Percentiles rank a stretch among this genome's conserved stretches.
phyloP scores from a whole-genome alignment of 495 filamentous ascomycete genomes.

The Lindgomyces ingoldianus region DNA sequence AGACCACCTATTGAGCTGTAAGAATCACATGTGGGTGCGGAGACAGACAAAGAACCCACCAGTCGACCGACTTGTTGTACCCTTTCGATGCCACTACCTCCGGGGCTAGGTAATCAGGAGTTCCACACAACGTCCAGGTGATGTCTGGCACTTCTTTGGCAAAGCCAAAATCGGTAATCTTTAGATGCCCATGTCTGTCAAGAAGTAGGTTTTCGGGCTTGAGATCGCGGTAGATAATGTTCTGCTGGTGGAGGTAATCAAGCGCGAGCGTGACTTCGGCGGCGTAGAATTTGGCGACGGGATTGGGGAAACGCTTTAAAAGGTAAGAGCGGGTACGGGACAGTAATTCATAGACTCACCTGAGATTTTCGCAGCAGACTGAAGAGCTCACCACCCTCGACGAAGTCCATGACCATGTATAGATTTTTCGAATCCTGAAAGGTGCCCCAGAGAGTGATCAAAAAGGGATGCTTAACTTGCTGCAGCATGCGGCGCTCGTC shows the following conservation, averaged over 20 bases:
- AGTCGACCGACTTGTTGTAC: slow-evolving; percentile 99
- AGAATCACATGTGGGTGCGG: background rate
- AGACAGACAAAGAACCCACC: slow-evolving; percentile 58
- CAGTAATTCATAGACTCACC: slow-evolving; percentile 56
- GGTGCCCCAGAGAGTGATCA: slow-evolving; percentile 97
- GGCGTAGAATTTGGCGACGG: slow-evolving; percentile 98
- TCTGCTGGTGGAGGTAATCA: slow-evolving; percentile 90
- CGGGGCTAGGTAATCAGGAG: slow-evolving; percentile 96
- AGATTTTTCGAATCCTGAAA: slow-evolving; percentile 94
- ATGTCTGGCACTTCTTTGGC: slow-evolving; percentile 98
- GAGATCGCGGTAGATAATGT: slow-evolving; percentile 96
- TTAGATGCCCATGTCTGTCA: slow-evolving; percentile 93
- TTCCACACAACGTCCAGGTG: slow-evolving; percentile 98
- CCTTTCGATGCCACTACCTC: slow-evolving; percentile 97
- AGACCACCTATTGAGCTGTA: slow-evolving; percentile 75
- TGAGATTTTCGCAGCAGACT: slow-evolving; percentile 93
- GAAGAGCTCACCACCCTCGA: slow-evolving; percentile 98
- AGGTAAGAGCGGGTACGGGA: slow-evolving; percentile 6
- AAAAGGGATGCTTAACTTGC: slow-evolving; percentile 93
- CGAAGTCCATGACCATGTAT: slow-evolving; percentile 99
- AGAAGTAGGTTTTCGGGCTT: slow-evolving; percentile 96
- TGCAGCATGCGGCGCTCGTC: slow-evolving; percentile 94
- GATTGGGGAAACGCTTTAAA: slow-evolving; percentile 89
- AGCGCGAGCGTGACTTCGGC: slow-evolving; percentile 94
- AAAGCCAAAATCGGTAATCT: slow-evolving; percentile 99